Percentiles rank a stretch among this genome's conserved stretches.
Conservation (phyloP, 2,329 filamentous ascomycete species). For the Chrysoporthe austroafricana region DNA sequence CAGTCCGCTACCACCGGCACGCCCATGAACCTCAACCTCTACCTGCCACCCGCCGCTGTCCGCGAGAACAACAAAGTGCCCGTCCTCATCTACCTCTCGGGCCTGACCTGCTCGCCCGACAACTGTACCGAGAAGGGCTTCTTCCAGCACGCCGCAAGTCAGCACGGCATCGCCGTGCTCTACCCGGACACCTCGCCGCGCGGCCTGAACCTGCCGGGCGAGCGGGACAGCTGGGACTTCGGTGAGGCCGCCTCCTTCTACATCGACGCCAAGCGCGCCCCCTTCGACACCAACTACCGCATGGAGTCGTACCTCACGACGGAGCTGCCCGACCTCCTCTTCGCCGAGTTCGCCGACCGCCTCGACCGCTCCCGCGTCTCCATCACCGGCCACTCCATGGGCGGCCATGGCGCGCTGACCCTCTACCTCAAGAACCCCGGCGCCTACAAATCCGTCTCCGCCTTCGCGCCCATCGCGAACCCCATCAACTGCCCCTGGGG, state of each 20-base stretch:
- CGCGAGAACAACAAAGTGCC: conserved; percentile 67
- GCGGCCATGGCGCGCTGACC: conserved; percentile 91
- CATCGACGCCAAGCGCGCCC: conserved; percentile 77
- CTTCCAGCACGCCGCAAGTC: conserved; percentile 81
- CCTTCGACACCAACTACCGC: conserved; percentile 79
- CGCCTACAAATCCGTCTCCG: conserved; percentile 84
- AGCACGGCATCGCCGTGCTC: conserved; percentile 85
- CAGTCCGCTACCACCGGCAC: conserved; percentile 77
- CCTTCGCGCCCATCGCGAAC: conserved; percentile 90
- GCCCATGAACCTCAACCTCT: conserved; percentile 92
- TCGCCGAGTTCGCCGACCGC: conserved; percentile 66
- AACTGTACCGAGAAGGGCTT: conserved; percentile 85
- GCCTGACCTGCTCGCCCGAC: conserved; percentile 92
- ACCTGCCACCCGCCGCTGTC: conserved; percentile 74
- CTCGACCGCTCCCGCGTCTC: conserved; percentile 74
- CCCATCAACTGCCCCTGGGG: conserved; percentile 89
- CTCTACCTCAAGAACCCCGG: conserved; percentile 91
- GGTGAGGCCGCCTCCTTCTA: conserved; percentile 94
- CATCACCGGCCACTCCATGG: conserved; percentile 96
- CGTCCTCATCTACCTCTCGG: conserved; percentile 90
- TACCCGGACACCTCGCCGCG: conserved; percentile 95
- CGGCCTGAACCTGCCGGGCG: conserved; percentile 77
- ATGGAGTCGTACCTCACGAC: conserved; percentile 94
- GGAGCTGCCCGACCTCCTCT: conserved; percentile 82
- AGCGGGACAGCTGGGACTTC: conserved; percentile 91